Evolutionary conservation across 441 rosid genomes (phyloP), one percentile per base, ranked within the genome.

Genomic region (Arabidopsis hybrid): DNA sequence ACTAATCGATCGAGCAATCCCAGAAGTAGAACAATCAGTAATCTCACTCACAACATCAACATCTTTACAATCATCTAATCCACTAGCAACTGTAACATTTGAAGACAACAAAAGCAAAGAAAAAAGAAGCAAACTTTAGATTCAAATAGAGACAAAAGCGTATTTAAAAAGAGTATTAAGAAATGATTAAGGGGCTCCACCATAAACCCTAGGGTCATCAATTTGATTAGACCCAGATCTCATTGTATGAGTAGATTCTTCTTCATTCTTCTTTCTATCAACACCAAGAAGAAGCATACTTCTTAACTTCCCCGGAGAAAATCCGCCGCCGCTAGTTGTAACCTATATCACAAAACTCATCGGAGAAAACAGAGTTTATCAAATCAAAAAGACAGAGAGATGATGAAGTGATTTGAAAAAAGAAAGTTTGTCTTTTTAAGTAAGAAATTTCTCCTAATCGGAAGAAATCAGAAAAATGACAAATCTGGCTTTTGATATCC

Each of bases 11-110:
- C 46, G 81, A 49, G 71, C 80, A 18, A 78, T 38, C 13, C 67
- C 71, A 32, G 87, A 80, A 72, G 89, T 76, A 47, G 81, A 85
- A 79, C 77, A 87, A 64, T 85, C 90, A 4, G 83, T 84, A 71
- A 87, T 81, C 71, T 81, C 94, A 75, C 82, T 81, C 67, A 87
- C 91, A 73, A 93, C 97, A 83, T 88, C 96, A 65, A 93, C 98
- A 76, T 91, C 94, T 85, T 88, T 93, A 80, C 85, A 91, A 75
- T 79, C 83, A 75, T 91, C 98, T 63, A 81, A 86, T 72, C 75
- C 77, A 57, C 66, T 60, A 55, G 80, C 76, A 72, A 80, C 96
- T 89, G 78, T 69, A 47, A 16, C 10, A 82, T 38, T 77, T 60
- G 61, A 39, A 73, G 1, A 57, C 18, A 62, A 65, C 32, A 51